Percentiles rank a stretch among this genome's conserved stretches.
Evolutionary conservation across 2,329 filamentous ascomycete genomes (phyloP).

Genomic region (Fusarium incarnatum): DNA sequence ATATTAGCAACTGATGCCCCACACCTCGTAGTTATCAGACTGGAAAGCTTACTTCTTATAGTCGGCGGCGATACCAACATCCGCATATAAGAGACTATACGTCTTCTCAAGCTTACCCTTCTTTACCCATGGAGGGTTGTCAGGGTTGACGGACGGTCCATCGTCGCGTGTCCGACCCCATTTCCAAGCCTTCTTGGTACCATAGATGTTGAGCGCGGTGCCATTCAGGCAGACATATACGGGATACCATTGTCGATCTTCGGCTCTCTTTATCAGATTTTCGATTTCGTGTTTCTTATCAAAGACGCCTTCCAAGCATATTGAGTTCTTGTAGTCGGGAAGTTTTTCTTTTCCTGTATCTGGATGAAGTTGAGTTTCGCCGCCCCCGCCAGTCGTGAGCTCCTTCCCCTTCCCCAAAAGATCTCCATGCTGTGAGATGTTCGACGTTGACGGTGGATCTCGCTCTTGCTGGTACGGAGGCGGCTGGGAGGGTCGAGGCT

Average conservation of each 20-base stretch:
- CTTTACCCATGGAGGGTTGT: slow-evolving; percentile 64
- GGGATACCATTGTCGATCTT: slow-evolving; percentile 72
- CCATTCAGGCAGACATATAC: slow-evolving; percentile 74
- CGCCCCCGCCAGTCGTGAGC: slow-evolving; percentile 39
- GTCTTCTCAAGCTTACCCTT: slow-evolving; percentile 69
- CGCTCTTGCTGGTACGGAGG: slow-evolving; percentile 58
- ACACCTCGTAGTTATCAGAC: not conserved
- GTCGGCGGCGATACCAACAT: slow-evolving; percentile 79
- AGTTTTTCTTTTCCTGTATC: slow-evolving; percentile 56
- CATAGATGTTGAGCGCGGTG: slow-evolving; percentile 74
- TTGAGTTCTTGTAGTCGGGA: slow-evolving; percentile 68
- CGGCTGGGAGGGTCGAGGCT: slow-evolving; percentile 60
- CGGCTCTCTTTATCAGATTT: slow-evolving; percentile 70
- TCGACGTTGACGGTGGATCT: slow-evolving; percentile 29
- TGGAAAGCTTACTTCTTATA: slow-evolving; percentile 70
- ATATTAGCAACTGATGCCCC: slow-evolving; percentile 13
- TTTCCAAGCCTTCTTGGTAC: slow-evolving; percentile 68
- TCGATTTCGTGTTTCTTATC: slow-evolving; percentile 74
- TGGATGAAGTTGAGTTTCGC: slow-evolving; percentile 19
- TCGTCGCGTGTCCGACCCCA: slow-evolving; percentile 62
- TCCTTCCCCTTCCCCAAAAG: slow-evolving; percentile 34
- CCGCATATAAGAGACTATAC: slow-evolving; percentile 81
- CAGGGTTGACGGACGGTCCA: slow-evolving; percentile 61
- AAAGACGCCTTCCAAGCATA: slow-evolving; percentile 68
- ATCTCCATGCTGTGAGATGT: slow-evolving; percentile 32